Percentiles rank a stretch among this genome's conserved stretches.
Evolutionary conservation across 2,329 filamentous ascomycete species (phyloP).

Genomic region (Colletotrichum coccodes): DNA sequence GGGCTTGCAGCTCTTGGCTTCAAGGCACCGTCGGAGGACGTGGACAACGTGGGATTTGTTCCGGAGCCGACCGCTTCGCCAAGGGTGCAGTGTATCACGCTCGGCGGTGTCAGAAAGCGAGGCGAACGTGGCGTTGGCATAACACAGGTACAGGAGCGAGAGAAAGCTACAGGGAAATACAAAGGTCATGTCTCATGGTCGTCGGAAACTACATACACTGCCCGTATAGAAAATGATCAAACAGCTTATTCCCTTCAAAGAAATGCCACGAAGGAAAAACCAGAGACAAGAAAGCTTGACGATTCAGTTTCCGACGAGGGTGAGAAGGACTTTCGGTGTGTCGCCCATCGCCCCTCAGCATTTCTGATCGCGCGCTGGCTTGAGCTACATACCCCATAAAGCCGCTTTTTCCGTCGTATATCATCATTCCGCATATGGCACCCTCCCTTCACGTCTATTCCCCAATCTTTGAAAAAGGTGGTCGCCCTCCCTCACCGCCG

Average conservation of each 20-base stretch:
- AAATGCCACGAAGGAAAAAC: background rate
- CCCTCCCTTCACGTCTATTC: background rate
- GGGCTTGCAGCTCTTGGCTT: background rate
- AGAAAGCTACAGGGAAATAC: background rate
- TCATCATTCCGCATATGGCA: conserved; percentile 29
- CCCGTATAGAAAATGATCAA: background rate
- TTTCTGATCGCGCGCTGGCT: background rate
- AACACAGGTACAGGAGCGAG: background rate
- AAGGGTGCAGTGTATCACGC: background rate
- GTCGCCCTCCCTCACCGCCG: conserved; percentile 22
- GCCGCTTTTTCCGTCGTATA: conserved; percentile 20
- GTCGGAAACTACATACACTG: background rate
- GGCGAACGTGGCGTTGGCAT: background rate
- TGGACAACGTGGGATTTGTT: background rate
- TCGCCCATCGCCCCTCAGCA: background rate
- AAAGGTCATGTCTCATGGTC: conserved; percentile 4
- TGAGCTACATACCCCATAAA: background rate
- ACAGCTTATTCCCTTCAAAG: background rate
- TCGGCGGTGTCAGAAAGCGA: background rate
- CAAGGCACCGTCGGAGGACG: background rate
- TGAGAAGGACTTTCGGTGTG: background rate
- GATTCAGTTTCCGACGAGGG: background rate
- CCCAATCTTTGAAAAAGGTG: conserved; percentile 1
- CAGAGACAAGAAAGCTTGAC: background rate
- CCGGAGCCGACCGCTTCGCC: background rate